Evolutionary conservation across 768 basidiomycete genomes (phyloP), one percentile per base, ranked within the genome.

Genomic region (Botryobasidium botryosum): DNA sequence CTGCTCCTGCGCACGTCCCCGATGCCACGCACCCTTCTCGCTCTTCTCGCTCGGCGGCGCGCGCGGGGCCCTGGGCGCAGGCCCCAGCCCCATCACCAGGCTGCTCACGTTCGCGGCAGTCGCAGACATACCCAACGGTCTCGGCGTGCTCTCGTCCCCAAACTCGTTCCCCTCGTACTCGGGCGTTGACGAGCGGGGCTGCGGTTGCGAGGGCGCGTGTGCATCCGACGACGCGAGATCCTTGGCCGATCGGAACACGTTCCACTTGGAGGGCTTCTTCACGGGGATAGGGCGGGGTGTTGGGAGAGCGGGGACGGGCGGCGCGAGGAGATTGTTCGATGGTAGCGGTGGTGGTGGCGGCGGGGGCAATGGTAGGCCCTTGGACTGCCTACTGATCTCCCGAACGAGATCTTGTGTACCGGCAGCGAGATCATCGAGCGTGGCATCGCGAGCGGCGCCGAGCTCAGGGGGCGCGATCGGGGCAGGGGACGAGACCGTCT

Each of bases 201-300:
- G n/a, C n/a, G n/a, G n/a, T n/a, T n/a, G n/a, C n/a, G n/a, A 43
- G 18, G 44, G 50, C 5, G 49, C 51, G 18, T 61, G 55, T 6
- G 55, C 44, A 28, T 59, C 60, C 15, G 56, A 55, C 5, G 59
- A 57, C 28, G 57, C 49, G 31, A 47, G 45, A 38, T 56, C 57
- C 10, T 59, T 43, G 10, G 59, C 60, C 26, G 52, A 41, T 42
- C 81, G 68, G 60, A 86, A 80, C 53, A 75, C 67, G 62, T 79
- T 83, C 83, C 87, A 79, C 56, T 77, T 84, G n/a, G 79, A 84
- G 43, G 80, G 67, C 66, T 87, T 87, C 68, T 85, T 87, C 46
- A 51, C 60, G 52, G 51, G 57, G 53, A 46, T 47, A 46, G 53
- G 57, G 49, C 44, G 51, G 28, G 50, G 57, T 43, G 51, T 59